These are phyloP conservation scores for Colletotrichum chrysophilum DNA, from an alignment of 2,329 filamentous ascomycete species.

Conservation along the genomic window DNA sequence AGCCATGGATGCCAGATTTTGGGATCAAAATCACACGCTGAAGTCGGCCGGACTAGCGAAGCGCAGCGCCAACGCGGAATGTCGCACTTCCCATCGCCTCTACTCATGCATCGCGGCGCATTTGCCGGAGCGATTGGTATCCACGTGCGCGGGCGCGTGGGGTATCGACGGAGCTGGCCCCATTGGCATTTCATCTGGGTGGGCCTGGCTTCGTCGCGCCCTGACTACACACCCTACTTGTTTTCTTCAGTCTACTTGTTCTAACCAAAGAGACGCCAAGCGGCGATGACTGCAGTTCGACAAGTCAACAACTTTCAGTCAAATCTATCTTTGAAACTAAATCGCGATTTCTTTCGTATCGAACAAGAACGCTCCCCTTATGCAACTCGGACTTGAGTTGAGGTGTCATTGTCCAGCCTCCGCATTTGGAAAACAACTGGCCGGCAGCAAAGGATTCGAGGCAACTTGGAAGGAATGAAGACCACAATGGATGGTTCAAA, in stretches of 20 bases:
- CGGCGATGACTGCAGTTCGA: background rate
- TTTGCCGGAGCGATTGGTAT: background rate
- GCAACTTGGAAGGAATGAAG: background rate
- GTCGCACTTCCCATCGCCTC: background rate
- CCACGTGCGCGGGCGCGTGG: conserved; percentile 9
- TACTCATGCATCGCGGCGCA: background rate
- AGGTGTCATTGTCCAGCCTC: background rate
- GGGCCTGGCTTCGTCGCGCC: background rate
- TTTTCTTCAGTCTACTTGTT: background rate
- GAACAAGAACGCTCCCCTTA: background rate
- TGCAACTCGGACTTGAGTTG: background rate
- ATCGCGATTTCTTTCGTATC: background rate
- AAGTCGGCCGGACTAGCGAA: background rate
- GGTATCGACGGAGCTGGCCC: background rate
- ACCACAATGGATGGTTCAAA: background rate
- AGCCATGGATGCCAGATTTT: background rate
- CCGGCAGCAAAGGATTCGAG: background rate
- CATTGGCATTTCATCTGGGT: conserved; percentile 12
- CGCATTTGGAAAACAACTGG: background rate
- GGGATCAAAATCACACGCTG: background rate
- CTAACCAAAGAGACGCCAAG: background rate
- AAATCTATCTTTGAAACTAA: background rate
- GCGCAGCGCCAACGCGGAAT: background rate
- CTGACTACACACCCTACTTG: background rate
- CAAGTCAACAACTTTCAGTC: background rate